Percentiles rank a stretch among this genome's conserved stretches.
These are phyloP conservation scores for Spizellomyces sp. DNA, from an alignment of 192 early-diverging fungal species.

Conservation along the genomic window DNA sequence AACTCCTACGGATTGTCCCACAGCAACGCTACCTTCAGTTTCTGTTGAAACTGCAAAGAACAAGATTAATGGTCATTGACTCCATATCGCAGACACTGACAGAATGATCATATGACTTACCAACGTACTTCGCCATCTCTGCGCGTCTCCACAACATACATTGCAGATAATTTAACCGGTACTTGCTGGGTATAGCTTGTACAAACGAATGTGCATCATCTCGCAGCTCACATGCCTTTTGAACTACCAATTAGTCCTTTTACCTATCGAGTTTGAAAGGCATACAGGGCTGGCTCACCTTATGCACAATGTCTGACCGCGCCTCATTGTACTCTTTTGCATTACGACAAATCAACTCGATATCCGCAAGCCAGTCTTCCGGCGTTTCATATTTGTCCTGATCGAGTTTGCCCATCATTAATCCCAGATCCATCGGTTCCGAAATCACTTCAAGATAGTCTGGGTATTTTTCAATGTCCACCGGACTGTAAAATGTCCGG, in stretches of 20 bases:
- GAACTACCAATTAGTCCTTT: background rate
- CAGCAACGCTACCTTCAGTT: too few relatives aligned
- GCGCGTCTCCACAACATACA: constrained; percentile 1
- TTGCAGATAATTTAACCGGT: constrained; percentile 21
- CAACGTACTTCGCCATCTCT: background rate
- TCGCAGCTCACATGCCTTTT: constrained; percentile 2
- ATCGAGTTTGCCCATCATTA: constrained; percentile 22
- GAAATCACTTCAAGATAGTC: constrained; percentile 52
- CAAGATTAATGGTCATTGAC: too few relatives aligned
- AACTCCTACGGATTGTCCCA: too few relatives aligned
- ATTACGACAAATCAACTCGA: constrained; percentile 15
- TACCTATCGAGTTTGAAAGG: background rate
- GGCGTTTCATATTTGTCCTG: constrained; percentile 23
- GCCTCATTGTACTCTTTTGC: constrained; percentile 24
- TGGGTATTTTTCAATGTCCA: constrained; percentile 44
- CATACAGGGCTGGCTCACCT: background rate
- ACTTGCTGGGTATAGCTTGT: constrained; percentile 9
- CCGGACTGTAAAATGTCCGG: constrained; percentile 41
- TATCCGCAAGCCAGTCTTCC: constrained; percentile 31
- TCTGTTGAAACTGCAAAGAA: too few relatives aligned
- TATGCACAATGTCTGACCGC: constrained; percentile 20
- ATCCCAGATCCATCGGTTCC: constrained; percentile 25
- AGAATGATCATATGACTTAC: too few relatives aligned
- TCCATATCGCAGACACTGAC: too few relatives aligned
- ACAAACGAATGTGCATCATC: constrained; percentile 17